Percentiles rank a stretch among this genome's conserved stretches.
Conservation (phyloP, 2,329 filamentous ascomycete genomes). For the Bipolaris sorokiniana region DNA sequence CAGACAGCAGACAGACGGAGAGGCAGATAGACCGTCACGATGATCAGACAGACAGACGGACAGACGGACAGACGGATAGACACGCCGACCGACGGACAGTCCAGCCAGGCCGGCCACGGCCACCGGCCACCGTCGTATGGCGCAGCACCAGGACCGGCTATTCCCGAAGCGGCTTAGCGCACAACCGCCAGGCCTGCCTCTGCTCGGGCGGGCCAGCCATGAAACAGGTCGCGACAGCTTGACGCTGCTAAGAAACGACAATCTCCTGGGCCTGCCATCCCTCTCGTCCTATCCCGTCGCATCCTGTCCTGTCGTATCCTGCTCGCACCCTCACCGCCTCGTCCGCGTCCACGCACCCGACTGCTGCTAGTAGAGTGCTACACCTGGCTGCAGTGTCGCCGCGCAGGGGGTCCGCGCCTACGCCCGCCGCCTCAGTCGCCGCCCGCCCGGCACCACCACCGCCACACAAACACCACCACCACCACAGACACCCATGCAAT, state of each 20-base stretch:
- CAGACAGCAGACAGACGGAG: conserved; percentile 16
- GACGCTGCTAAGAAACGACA: conserved; percentile 3
- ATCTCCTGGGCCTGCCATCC: neutral
- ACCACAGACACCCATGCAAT: conserved; percentile 33
- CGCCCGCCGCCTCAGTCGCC: conserved; percentile 12
- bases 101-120: neutral
- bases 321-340: conserved; percentile 11
- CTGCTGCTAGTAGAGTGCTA: too few species aligned
- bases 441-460: conserved; percentile 1
- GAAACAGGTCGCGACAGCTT: conserved; percentile 10
- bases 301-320: neutral
- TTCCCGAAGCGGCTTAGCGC: too few species aligned
- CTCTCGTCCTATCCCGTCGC: neutral
- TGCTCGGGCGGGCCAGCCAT: conserved; percentile 3
- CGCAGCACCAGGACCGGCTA: conserved; percentile 4
- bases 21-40: neutral
- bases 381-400: neutral
- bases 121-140: conserved; percentile 1
- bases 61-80: neutral
- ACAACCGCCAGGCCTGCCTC: conserved; percentile 1
- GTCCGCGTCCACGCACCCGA: neutral
- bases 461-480: neutral
- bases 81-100: neutral
- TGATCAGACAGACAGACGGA: neutral
- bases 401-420: conserved; percentile 7